phyloP scores from a whole-genome alignment of 2,329 filamentous ascomycete species.

The Rosellinia necatrix region DNA sequence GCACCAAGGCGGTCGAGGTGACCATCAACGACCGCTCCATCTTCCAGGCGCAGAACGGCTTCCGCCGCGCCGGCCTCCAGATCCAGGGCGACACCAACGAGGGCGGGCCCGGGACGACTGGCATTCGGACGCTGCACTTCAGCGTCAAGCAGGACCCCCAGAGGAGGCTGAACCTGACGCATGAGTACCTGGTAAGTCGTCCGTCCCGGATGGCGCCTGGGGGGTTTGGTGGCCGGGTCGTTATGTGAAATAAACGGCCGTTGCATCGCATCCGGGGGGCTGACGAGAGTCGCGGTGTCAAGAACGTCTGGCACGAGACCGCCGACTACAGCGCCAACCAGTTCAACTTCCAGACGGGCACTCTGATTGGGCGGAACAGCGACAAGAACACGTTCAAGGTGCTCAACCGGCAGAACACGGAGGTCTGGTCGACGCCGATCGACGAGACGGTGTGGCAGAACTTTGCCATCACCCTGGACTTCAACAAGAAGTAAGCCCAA shows the following conservation, averaged over 20 bases:
- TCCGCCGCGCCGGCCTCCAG: slow-evolving; percentile 51
- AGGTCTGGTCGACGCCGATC: slow-evolving; percentile 49
- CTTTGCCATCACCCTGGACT: slow-evolving; percentile 62
- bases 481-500: slow-evolving; percentile 55
- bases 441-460: slow-evolving; percentile 60
- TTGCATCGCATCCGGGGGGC: no score
- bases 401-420: slow-evolving; percentile 45
- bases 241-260: no score
- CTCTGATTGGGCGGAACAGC: slow-evolving; percentile 42
- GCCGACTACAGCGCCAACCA: slow-evolving; percentile 40
- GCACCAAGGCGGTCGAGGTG: slow-evolving; percentile 47
- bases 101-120: slow-evolving; percentile 42
- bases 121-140: slow-evolving; percentile 40
- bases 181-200: slow-evolving; percentile 39
- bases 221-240: no score
- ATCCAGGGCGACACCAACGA: slow-evolving; percentile 49
- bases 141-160: slow-evolving; percentile 40
- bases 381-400: slow-evolving; percentile 49
- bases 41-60: slow-evolving; percentile 52
- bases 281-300: not conserved
- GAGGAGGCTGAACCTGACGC: slow-evolving; percentile 40
- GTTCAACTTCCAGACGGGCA: slow-evolving; percentile 43
- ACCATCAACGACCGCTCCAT: slow-evolving; percentile 50
- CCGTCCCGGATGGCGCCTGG: no score
- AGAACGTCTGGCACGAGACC: slow-evolving; percentile 43